Percentiles rank a stretch among this genome's conserved stretches.
Evolutionary conservation across 352 stramenopile species (phyloP).

Genomic region (Globisporangium ultimum): DNA sequence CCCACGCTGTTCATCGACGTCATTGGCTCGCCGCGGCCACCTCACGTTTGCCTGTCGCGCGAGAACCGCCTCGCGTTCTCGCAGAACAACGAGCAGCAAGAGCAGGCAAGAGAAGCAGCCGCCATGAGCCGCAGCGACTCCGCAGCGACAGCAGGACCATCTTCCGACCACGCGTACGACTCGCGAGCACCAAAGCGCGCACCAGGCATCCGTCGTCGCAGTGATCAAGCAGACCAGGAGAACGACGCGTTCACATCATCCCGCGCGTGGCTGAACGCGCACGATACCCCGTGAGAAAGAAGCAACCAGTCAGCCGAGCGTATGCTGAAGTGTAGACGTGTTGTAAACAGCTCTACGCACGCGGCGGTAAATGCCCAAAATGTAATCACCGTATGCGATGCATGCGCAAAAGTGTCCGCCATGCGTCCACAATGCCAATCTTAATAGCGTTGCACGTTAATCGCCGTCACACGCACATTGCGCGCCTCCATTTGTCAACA

Average conservation of each 20-base stretch:
- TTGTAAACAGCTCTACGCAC: not conserved
- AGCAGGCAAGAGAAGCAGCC: conserved; percentile 5
- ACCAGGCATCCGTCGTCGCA: conserved; percentile 7
- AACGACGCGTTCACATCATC: not conserved
- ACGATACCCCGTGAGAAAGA: conserved; percentile 1
- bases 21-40: conserved; percentile 39
- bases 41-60: conserved; percentile 29
- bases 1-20: conserved; percentile 41
- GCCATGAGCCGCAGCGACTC: not conserved
- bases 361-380: too few species aligned
- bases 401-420: too few species aligned
- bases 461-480: too few species aligned
- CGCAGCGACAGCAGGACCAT: not conserved
- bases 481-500: not conserved
- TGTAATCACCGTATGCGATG: too few species aligned
- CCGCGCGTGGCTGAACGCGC: conserved; percentile 6
- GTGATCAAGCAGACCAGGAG: not conserved
- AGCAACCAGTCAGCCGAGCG: not conserved
- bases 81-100: conserved; percentile 28
- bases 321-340: too few species aligned
- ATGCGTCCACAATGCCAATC: too few species aligned
- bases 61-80: conserved; percentile 29
- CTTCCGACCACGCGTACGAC: too few species aligned
- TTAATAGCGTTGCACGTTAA: too few species aligned
- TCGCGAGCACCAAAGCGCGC: conserved; percentile 1